A percentile compares a stretch with the other conserved stretches of the same genome.
Conservation (phyloP, 495 filamentous ascomycete species). For the Penicilliopsis zonata region DNA sequence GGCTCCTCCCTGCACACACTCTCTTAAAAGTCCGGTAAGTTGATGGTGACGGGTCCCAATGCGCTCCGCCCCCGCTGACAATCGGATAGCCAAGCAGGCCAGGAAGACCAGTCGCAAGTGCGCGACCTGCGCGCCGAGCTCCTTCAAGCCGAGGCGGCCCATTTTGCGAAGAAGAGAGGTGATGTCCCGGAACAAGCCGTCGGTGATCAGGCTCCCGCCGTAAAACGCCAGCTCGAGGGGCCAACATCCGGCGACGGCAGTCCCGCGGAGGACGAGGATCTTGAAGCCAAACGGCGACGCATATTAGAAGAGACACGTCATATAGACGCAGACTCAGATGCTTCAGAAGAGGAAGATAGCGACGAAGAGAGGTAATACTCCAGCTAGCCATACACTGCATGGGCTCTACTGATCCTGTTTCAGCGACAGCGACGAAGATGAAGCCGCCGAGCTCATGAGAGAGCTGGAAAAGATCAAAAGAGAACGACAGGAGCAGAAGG, state of each 20-base stretch:
- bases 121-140: slow-evolving; percentile 89
- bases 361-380: slow-evolving; percentile 54
- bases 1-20: slow-evolving; percentile 85
- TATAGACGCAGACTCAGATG: slow-evolving; percentile 82
- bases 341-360: slow-evolving; percentile 55
- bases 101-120: slow-evolving; percentile 60
- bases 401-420: slow-evolving; percentile 6
- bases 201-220: slow-evolving; percentile 19
- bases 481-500: slow-evolving; percentile 75
- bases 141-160: slow-evolving; percentile 72
- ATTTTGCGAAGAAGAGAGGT: slow-evolving; percentile 76
- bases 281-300: slow-evolving; percentile 71
- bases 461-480: slow-evolving; percentile 92
- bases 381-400: not conserved
- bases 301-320: slow-evolving; percentile 82
- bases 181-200: slow-evolving; percentile 29
- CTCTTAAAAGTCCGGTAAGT: slow-evolving; percentile 73
- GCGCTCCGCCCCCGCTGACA: slow-evolving; percentile 11
- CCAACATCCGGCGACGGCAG: slow-evolving; percentile 21
- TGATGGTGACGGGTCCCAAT: not conserved
- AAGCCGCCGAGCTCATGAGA: slow-evolving; percentile 78
- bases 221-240: slow-evolving; percentile 58
- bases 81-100: slow-evolving; percentile 58
- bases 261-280: slow-evolving; percentile 49
- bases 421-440: slow-evolving; percentile 75